phyloP scores from a whole-genome alignment of 345 rosid genomes.

The Alliaria petiolata region DNA sequence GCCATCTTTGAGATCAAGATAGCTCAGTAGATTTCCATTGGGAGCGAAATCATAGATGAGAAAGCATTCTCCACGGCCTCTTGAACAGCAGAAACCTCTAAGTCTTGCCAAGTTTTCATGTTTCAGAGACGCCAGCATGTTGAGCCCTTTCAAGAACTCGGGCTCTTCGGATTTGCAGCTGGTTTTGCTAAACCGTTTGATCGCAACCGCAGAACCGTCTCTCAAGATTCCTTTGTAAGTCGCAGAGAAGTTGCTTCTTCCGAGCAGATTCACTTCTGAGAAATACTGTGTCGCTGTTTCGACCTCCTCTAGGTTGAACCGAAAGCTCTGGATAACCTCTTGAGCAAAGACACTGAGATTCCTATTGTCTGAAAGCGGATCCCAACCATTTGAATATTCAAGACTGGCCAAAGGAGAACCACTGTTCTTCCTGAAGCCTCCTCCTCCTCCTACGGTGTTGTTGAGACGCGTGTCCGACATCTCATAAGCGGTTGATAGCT shows the following conservation, averaged over 20 bases:
- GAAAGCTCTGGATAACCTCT: slow-evolving; percentile 54
- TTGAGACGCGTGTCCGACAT: slow-evolving; percentile 44
- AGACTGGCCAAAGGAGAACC: slow-evolving; percentile 84
- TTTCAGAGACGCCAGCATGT: slow-evolving; percentile 57
- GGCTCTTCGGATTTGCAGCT: slow-evolving; percentile 88
- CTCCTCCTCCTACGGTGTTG: slow-evolving; percentile 38
- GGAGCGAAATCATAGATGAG: slow-evolving; percentile 79
- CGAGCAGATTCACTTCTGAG: slow-evolving; percentile 69
- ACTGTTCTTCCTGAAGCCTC: slow-evolving; percentile 54
- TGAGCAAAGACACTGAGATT: slow-evolving; percentile 44
- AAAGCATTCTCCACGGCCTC: slow-evolving; percentile 86
- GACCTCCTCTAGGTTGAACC: slow-evolving; percentile 82
- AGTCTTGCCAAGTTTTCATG: slow-evolving; percentile 73
- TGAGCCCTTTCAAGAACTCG: slow-evolving; percentile 87
- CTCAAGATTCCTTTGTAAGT: slow-evolving; percentile 81
- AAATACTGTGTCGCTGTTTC: slow-evolving; percentile 87
- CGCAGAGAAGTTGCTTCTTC: slow-evolving; percentile 62
- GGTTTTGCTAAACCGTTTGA: slow-evolving; percentile 74
- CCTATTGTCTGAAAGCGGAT: slow-evolving; percentile 61
- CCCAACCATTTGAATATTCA: slow-evolving; percentile 91
- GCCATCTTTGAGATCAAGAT: slow-evolving; percentile 59
- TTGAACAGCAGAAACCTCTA: slow-evolving; percentile 94
- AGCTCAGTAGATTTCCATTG: slow-evolving; percentile 60
- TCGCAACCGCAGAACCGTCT: slow-evolving; percentile 70
- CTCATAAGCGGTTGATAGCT: slow-evolving; percentile 49